Evolutionary conservation across 2,329 filamentous ascomycete genomes (phyloP).

Genomic region (Tolypocladium amazonense): DNA sequence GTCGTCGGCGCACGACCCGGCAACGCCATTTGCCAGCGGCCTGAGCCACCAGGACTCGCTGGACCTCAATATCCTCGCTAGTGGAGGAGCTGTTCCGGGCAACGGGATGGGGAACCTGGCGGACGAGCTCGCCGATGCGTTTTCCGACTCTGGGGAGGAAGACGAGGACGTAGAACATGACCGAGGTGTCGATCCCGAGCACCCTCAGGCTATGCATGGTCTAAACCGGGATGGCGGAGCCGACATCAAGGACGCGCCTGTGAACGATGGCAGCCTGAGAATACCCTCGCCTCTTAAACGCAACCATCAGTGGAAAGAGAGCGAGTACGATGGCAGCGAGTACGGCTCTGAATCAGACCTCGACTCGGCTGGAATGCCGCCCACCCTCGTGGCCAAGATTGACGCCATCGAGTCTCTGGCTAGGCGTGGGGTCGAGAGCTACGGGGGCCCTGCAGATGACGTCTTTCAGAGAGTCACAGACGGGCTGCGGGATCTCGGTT

Average conservation of each 20-base stretch:
- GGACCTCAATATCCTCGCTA: conserved; percentile 35
- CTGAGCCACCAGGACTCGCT: conserved; percentile 36
- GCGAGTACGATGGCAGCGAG: conserved; percentile 62
- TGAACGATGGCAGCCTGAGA: conserved; percentile 28
- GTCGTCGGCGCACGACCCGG: conserved; percentile 38
- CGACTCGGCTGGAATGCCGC: conserved; percentile 56
- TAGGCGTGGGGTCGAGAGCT: conserved; percentile 53
- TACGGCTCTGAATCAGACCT: conserved; percentile 65
- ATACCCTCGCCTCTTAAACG: conserved; percentile 32
- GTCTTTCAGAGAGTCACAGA: conserved; percentile 61
- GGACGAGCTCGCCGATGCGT: conserved; percentile 68
- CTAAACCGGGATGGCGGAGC: not conserved
- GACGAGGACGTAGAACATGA: conserved; percentile 44
- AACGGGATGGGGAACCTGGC: conserved; percentile 67
- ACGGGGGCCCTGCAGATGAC: conserved; percentile 52
- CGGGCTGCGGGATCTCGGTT: conserved; percentile 59
- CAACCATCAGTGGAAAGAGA: conserved; percentile 40
- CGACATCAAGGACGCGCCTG: conserved; percentile 10
- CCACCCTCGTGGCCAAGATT: conserved; percentile 57
- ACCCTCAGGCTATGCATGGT: not conserved
- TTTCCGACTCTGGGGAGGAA: conserved; percentile 55
- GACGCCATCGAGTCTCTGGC: conserved; percentile 63
- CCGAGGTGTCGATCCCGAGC: conserved; percentile 18
- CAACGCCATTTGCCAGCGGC: conserved; percentile 36
- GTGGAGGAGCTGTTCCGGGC: conserved; percentile 27